phyloP scores from a whole-genome alignment of 2,329 filamentous ascomycete genomes.

The Fusarium kyushuense region DNA sequence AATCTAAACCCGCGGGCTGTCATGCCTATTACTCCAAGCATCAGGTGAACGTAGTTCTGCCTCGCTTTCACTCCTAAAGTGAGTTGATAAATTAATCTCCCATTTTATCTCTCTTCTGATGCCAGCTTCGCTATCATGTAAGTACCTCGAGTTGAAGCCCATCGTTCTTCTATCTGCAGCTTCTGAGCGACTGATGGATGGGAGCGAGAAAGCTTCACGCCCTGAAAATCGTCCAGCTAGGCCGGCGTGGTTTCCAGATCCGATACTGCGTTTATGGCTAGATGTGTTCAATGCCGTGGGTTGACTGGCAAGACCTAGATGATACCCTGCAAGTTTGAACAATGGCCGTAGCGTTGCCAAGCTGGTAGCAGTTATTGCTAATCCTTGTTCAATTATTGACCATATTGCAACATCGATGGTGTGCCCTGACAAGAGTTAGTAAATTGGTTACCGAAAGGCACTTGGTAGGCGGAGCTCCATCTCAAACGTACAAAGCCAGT shows the following conservation, averaged over 20 bases:
- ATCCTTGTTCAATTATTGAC: constrained; percentile 59
- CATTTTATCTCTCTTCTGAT: constrained; percentile 18
- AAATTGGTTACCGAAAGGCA: background rate
- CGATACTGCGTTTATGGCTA: constrained; percentile 10
- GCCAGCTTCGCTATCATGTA: background rate
- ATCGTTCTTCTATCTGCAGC: background rate
- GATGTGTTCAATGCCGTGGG: constrained; percentile 11
- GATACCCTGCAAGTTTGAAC: constrained; percentile 41
- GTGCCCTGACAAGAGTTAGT: constrained; percentile 40
- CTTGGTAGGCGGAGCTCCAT: fast-evolving
- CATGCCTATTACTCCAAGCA: background rate
- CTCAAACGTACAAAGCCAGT: constrained; percentile 54
- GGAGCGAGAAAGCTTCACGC: constrained; percentile 12
- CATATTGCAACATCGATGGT: constrained; percentile 58
- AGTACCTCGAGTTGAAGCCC: background rate
- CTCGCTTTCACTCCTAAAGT: constrained; percentile 22
- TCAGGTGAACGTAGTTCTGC: constrained; percentile 9
- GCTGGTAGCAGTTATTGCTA: constrained; percentile 59
- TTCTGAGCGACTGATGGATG: constrained; percentile 11
- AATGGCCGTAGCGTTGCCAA: constrained; percentile 59
- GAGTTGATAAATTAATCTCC: constrained; percentile 6
- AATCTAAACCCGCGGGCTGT: background rate
- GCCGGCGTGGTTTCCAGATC: constrained; percentile 25
- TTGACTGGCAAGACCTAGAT: constrained; percentile 23
- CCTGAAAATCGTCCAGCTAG: background rate